Evolutionary conservation across 2,329 filamentous ascomycete genomes (phyloP), one percentile per base, ranked within the genome.

Genomic region (Phaeosphaeriaceae sp.): DNA sequence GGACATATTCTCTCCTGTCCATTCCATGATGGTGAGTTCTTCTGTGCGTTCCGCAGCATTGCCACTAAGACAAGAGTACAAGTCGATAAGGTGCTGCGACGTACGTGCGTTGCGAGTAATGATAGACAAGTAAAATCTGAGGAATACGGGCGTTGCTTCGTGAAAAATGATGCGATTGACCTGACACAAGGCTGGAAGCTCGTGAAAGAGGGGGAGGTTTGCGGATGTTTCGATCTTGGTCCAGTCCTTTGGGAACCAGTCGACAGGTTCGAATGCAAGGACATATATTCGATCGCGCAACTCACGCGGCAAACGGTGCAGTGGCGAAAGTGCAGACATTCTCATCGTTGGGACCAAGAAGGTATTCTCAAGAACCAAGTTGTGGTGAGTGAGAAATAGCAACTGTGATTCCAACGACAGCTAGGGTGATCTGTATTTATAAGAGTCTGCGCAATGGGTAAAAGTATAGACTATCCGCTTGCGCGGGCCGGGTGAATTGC

Each of bases 161-260:
- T 22, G 24, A 31, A 50, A 50, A 20, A 50, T 2, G 17, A 36
- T 25, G 9, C 48, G 48, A 50, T 40, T 50, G 27, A 31, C 27
- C 24, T 40, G 48, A 50, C 48, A 50, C 17, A 50, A 40, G 9
- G 25, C 48, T 50, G 48, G 48, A 19, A 50, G 48, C 48, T 50
- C 27, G 27, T 21, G 27, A n/a, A 50, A 36, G 48, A 50, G 25
- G 13, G 48, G 25, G 19, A 36, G 33, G 25, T 50, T 20, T 15
- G 36, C 48, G 7, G 48, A n/a, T 19, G 7, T 40, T 25, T 40
- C 17, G 19, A 50, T 31, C 7, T 4, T 19, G 21, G 17, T 21
- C 3, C 48, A 50, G 11, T 40, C 17, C 10, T 21, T 50, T 19
- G 27, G 48, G 19, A 50, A 50, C 11, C 7, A 13, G 6, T 13